Evolutionary conservation across 768 basidiomycete species (phyloP).

Genomic region (Trametes maxima): DNA sequence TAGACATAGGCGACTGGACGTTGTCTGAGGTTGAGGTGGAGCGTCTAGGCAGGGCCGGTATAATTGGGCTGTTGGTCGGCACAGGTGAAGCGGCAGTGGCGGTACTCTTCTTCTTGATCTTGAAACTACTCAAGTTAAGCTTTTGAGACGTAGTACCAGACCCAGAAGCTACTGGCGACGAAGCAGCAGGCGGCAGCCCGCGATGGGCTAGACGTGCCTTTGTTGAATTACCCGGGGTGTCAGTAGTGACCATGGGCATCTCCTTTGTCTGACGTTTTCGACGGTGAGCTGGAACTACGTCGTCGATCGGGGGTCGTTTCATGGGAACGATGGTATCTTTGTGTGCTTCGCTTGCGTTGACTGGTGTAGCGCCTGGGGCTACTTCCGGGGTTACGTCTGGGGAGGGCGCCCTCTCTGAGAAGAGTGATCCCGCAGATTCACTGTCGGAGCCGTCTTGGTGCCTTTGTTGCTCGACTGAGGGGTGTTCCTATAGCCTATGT

Average conservation of each 20-base stretch:
- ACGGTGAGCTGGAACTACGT: background rate
- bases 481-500: background rate
- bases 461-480: background rate
- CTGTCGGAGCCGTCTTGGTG: background rate
- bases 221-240: conserved; percentile 17
- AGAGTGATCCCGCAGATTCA: conserved; percentile 21
- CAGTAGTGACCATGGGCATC: conserved; percentile 17
- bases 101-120: conserved; percentile 24
- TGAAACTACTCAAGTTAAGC: background rate
- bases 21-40: conserved; percentile 7
- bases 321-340: conserved; percentile 1
- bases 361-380: background rate
- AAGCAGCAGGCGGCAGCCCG: background rate
- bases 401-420: conserved; percentile 20
- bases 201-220: conserved; percentile 25
- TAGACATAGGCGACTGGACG: conserved; percentile 13
- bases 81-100: background rate
- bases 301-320: conserved; percentile 13
- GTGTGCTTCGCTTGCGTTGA: background rate
- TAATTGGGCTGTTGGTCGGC: background rate
- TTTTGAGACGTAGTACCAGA: background rate
- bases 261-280: conserved; percentile 17
- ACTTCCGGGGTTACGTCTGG: conserved; percentile 23
- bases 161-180: background rate
- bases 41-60: background rate